phyloP scores from a whole-genome alignment of 2,329 filamentous ascomycete genomes.

The Colletotrichum tropicale region DNA sequence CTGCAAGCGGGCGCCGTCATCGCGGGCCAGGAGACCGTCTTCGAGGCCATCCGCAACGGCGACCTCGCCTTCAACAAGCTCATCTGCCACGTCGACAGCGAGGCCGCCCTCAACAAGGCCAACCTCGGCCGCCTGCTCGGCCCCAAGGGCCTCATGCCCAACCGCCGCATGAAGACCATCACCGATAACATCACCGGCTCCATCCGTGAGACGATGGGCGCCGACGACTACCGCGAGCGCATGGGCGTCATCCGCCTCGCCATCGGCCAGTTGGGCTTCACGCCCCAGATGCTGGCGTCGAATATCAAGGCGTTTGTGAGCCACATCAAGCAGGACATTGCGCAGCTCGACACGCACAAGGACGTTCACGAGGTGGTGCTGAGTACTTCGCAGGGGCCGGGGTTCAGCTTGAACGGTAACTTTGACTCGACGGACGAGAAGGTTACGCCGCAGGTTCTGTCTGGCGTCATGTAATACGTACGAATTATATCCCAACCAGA shows the following conservation, averaged over 20 bases:
- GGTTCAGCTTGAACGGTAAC: conserved; percentile 83
- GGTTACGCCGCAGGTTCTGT: conserved; percentile 57
- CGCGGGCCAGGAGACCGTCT: conserved; percentile 85
- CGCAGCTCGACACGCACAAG: conserved; percentile 47
- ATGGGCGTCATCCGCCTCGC: conserved; percentile 84
- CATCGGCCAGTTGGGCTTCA: conserved; percentile 89
- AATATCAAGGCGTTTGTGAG: conserved; percentile 83
- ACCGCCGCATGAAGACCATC: conserved; percentile 84
- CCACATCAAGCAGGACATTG: conserved; percentile 75
- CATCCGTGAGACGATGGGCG: conserved; percentile 83
- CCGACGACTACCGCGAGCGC: conserved; percentile 85
- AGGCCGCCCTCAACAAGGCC: conserved; percentile 81
- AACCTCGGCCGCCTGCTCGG: conserved; percentile 82
- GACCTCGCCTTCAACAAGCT: conserved; percentile 87
- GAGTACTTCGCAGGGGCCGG: conserved; percentile 86
- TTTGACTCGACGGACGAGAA: conserved; percentile 68
- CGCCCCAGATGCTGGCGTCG: conserved; percentile 81
- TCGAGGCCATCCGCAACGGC: conserved; percentile 75
- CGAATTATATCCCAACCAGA: neutral
- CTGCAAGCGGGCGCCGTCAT: conserved; percentile 78
- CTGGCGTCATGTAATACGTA: conserved; percentile 54
- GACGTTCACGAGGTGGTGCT: conserved; percentile 70
- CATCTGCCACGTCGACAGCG: conserved; percentile 81
- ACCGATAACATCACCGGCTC: conserved; percentile 78
- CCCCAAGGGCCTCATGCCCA: conserved; percentile 92